Percentiles rank a stretch among this genome's conserved stretches.
Evolutionary conservation across 1,284 basidiomycete genomes (phyloP).

Genomic region (Xerocomus nothofagi): DNA sequence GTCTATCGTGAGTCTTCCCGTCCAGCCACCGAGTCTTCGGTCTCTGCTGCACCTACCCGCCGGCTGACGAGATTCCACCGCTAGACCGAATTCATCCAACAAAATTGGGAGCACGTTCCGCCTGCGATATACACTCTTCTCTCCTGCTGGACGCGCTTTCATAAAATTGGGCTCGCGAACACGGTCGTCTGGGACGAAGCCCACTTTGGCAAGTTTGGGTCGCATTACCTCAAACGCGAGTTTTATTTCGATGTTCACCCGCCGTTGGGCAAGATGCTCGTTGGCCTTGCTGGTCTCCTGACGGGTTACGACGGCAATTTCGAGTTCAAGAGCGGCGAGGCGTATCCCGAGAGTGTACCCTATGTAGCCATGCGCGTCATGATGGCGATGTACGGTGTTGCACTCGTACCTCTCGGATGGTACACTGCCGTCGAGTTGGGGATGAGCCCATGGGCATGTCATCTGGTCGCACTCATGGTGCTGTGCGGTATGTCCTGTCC

Average conservation of each 20-base stretch:
- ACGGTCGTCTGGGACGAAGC: conserved; percentile 98
- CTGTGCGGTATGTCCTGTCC: conserved; percentile 67
- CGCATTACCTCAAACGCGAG: conserved; percentile 93
- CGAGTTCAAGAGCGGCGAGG: conserved; percentile 92
- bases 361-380: conserved; percentile 95
- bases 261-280: conserved; percentile 97
- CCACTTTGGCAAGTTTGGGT: conserved; percentile 98
- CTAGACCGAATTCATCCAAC: conserved; percentile 75
- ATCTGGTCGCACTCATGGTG: conserved; percentile 93
- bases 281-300: conserved; percentile 88
- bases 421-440: conserved; percentile 95
- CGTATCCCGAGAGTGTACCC: conserved; percentile 84
- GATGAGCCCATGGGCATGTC: conserved; percentile 87
- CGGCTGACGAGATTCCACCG: background rate
- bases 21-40: conserved; percentile 5
- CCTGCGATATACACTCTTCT: conserved; percentile 90
- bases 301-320: conserved; percentile 91
- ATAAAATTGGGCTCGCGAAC: conserved; percentile 88
- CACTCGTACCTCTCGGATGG: conserved; percentile 95
- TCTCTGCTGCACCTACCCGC: conserved; percentile 7
- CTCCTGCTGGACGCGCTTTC: conserved; percentile 92
- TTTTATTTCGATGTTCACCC: conserved; percentile 99
- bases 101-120: conserved; percentile 82
- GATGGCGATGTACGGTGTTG: conserved; percentile 91
- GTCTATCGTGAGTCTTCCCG: conserved; percentile 58